Evolutionary conservation across 1,284 basidiomycete species (phyloP), one percentile per base, ranked within the genome.

Genomic region (Sporisorium iseilematis-ciliati): DNA sequence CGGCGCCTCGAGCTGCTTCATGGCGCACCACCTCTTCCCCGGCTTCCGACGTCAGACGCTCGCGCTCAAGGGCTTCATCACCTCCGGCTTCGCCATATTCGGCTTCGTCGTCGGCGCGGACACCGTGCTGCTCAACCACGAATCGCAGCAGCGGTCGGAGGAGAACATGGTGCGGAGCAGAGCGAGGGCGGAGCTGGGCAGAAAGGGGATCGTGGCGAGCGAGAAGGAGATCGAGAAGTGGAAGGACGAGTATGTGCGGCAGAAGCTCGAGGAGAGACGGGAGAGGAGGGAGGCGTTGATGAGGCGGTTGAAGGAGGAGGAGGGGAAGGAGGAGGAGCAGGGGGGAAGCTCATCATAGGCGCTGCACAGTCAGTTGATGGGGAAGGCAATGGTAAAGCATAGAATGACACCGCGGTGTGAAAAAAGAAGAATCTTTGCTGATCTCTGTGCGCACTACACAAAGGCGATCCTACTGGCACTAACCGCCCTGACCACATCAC

Each of bases 81-180:
- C 78, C 0, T 76, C 75, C 0, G 79, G 80, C 1, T 67, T 67
- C 23, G 74, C 79, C 54, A 82, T 82, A 59, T 82, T 82, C 29
- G 80, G 81, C 46, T 78, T 82, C 46, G 78, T 80, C 21, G 78
- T 80, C 0, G 81, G 81, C 18, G 81, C 81, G 21, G 81, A 82
- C 35, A 78, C 80, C 3, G 76, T 79, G 2, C 55, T 82, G 33
- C 78, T 82, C 31, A 63, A 42, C 25, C 78, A 82, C 67, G 81
- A 82, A 57, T 59, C 57, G 12, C 62, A 74, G 35, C 76, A 82
- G 43, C 43, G 81, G 10, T 68, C 68, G 7, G 76, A 80, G 25
- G 81, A 82, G 56, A 77, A 81, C 42, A 65, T 78, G 65, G 75
- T 82, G 3, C 40, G 81, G 3, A 67, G 58, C 31, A 43, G 76